A percentile compares a stretch with the other conserved stretches of the same genome.
Conservation (phyloP, 176 grass and related monocot genomes). For the Coix lacrymajobi region DNA sequence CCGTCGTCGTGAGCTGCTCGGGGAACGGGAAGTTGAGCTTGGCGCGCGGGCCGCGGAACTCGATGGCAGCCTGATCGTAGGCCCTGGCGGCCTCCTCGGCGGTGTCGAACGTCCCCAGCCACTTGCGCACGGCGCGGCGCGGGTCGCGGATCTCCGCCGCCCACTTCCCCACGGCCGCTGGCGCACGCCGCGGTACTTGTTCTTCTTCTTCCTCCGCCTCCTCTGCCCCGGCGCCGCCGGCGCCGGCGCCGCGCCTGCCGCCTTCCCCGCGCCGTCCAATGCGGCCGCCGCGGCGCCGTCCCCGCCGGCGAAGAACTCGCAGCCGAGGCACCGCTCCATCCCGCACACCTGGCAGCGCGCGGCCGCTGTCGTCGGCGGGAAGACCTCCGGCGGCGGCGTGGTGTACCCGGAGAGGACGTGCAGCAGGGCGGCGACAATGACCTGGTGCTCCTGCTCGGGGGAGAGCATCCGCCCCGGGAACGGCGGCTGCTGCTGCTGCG, state of each 20-base stretch:
- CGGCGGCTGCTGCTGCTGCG: neutral
- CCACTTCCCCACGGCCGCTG: slow-evolving; percentile 96
- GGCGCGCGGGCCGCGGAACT: slow-evolving; percentile 86
- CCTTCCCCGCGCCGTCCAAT: neutral
- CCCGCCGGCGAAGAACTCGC: slow-evolving; percentile 47
- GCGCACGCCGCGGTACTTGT: slow-evolving; percentile 79
- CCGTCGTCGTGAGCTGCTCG: slow-evolving; percentile 17
- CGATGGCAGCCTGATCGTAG: slow-evolving; percentile 73
- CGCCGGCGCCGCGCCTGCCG: no score
- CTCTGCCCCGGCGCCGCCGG: slow-evolving; percentile 10
- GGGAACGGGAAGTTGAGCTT: slow-evolving; percentile 90
- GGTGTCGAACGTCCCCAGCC: slow-evolving; percentile 82
- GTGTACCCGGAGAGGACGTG: slow-evolving; percentile 70
- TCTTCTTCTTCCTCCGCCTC: slow-evolving; percentile 57
- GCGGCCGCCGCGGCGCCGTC: neutral
- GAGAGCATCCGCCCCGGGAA: neutral
- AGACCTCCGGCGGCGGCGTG: slow-evolving; percentile 37
- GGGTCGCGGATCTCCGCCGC: slow-evolving; percentile 96
- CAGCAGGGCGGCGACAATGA: slow-evolving; percentile 63
- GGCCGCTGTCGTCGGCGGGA: neutral
- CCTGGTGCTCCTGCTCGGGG: slow-evolving; percentile 40
- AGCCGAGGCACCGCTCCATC: slow-evolving; percentile 64
- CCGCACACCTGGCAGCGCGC: slow-evolving; percentile 45
- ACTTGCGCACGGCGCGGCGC: slow-evolving; percentile 66
- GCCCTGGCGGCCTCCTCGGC: slow-evolving; percentile 78